A percentile compares a stretch with the other conserved stretches of the same genome.
These are phyloP conservation scores for Panicum virgatum DNA, from an alignment of 202 grass and related monocot genomes.

Conservation along the genomic window DNA sequence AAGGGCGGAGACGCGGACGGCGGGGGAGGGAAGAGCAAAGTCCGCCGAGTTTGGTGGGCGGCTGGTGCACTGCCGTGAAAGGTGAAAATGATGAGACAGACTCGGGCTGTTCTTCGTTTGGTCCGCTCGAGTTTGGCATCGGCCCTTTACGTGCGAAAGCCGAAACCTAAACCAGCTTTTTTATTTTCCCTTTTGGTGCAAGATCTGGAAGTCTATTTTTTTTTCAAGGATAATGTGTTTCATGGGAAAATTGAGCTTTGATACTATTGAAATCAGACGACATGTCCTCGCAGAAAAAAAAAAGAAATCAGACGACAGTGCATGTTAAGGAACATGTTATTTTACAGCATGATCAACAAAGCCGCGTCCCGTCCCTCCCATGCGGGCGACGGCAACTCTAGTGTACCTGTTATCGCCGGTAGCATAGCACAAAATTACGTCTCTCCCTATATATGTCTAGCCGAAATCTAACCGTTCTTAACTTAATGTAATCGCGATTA, in stretches of 20 bases:
- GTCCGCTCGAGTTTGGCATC: neutral
- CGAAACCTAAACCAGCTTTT: neutral
- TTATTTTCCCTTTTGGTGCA: neutral
- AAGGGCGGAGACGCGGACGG: neutral
- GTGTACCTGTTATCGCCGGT: too few relatives aligned
- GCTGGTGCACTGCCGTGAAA: neutral
- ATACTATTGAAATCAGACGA: neutral
- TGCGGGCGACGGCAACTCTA: too few relatives aligned
- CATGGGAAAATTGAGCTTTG: neutral
- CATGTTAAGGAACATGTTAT: neutral
- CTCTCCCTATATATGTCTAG: too few relatives aligned
- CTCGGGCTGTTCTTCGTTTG: neutral
- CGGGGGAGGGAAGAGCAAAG: neutral
- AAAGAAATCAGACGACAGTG: too few relatives aligned
- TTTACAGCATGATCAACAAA: too few relatives aligned
- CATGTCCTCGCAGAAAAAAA: too few relatives aligned
- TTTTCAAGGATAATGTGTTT: neutral
- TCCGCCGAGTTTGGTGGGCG: neutral
- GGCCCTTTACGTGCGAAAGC: neutral
- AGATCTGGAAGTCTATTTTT: neutral
- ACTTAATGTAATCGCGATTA: too few relatives aligned
- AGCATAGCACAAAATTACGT: too few relatives aligned
- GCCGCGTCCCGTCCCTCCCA: too few relatives aligned
- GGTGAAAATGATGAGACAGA: conserved; percentile 8
- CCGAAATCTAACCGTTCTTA: too few relatives aligned